These are phyloP conservation scores for Colletotrichum sp. DNA, from an alignment of 2,329 filamentous ascomycete genomes.

Conservation along the genomic window DNA sequence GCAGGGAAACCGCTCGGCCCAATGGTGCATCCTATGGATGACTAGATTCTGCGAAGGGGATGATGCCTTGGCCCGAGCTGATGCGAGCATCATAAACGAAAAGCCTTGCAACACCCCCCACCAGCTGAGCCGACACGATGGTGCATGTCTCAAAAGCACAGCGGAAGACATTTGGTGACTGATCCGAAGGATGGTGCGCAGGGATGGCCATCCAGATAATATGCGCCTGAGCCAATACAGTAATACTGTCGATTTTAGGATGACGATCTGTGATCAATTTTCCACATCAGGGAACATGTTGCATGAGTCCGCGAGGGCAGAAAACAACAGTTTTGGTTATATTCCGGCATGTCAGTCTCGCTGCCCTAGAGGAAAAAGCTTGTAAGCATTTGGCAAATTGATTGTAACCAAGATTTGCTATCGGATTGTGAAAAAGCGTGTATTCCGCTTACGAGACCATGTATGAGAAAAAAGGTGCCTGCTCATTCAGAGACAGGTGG, in stretches of 20 bases:
- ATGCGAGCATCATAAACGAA: background rate
- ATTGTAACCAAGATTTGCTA: background rate
- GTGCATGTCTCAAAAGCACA: background rate
- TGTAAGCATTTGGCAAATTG: background rate
- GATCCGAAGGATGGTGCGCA: background rate
- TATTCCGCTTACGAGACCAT: background rate
- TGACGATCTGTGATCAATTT: background rate
- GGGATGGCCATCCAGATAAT: background rate
- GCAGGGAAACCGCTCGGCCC: background rate
- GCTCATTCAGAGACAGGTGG: background rate
- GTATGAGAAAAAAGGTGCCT: background rate
- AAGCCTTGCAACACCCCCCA: background rate
- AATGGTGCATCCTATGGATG: background rate
- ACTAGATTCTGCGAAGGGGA: background rate
- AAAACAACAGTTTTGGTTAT: background rate
- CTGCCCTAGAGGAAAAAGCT: background rate
- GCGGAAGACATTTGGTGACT: background rate
- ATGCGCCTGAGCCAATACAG: background rate
- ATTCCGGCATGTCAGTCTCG: background rate
- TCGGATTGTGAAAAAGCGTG: background rate
- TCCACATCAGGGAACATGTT: background rate
- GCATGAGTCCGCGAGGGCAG: background rate
- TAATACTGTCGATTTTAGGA: background rate
- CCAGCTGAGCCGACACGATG: constrained; percentile 1
- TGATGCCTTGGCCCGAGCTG: background rate